Evolutionary conservation across 1,139 yeast genomes (phyloP).

Genomic region (Barnettozyma hawaiiensis): DNA sequence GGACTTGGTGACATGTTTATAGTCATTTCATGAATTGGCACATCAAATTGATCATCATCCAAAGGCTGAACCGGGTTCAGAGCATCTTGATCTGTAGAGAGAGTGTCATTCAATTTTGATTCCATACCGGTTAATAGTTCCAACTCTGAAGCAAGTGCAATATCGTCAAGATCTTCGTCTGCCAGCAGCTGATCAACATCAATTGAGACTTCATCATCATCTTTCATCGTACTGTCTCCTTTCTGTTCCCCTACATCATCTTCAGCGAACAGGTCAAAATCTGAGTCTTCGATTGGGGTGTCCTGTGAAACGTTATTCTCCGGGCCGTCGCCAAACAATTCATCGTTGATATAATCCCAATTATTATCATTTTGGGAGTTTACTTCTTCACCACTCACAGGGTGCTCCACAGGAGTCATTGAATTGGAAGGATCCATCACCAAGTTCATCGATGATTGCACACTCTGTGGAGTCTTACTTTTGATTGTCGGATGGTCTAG

Average conservation of each 20-base stretch:
- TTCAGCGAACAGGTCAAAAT: slow-evolving; percentile 38
- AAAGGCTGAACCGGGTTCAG: not conserved
- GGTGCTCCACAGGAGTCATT: slow-evolving; percentile 18
- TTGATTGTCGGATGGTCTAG: slow-evolving; percentile 6
- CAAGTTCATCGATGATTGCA: not conserved
- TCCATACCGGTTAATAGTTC: slow-evolving; percentile 16
- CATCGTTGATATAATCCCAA: slow-evolving; percentile 38
- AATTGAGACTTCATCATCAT: slow-evolving; percentile 4
- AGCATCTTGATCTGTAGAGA: not conserved
- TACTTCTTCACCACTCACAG: slow-evolving; percentile 23
- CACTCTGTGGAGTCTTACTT: slow-evolving; percentile 4
- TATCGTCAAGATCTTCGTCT: slow-evolving; percentile 13
- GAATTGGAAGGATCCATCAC: slow-evolving; percentile 8
- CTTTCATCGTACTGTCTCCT: not conserved
- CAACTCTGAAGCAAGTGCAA: slow-evolving; percentile 16
- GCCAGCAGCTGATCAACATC: slow-evolving; percentile 8
- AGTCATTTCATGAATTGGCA: slow-evolving; percentile 56
- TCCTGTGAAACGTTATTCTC: slow-evolving; percentile 7
- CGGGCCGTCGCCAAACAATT: slow-evolving; percentile 36
- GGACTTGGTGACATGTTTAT: slow-evolving; percentile 46
- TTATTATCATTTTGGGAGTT: slow-evolving; percentile 23
- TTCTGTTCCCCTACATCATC: slow-evolving; percentile 6
- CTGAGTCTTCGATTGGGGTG: slow-evolving; percentile 34
- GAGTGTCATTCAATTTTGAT: not conserved
- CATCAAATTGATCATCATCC: slow-evolving; percentile 32